Evolutionary conservation across 108 stramenopile species (phyloP).

Genomic region (Nitzschia sp.): DNA sequence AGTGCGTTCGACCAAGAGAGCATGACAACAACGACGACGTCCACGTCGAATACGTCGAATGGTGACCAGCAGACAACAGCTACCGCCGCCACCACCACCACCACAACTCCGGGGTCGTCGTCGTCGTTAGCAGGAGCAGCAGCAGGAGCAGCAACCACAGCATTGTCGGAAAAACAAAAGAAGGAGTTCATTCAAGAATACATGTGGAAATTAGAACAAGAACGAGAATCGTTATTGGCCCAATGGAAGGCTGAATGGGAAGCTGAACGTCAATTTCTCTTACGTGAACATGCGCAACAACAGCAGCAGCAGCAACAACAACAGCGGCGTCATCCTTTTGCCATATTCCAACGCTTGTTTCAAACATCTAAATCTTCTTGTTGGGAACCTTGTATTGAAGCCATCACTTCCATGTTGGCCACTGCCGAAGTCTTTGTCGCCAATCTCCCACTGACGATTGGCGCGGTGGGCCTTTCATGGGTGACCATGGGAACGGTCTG

Average conservation of each 20-base stretch:
- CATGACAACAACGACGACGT: not conserved
- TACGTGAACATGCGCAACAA: not conserved
- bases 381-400: not conserved
- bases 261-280: slow-evolving; percentile 9
- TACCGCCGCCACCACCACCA: no score
- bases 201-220: slow-evolving; percentile 15
- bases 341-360: not conserved
- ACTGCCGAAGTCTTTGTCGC: slow-evolving; percentile 39
- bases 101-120: no score
- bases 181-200: slow-evolving; percentile 4
- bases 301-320: not conserved
- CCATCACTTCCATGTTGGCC: not conserved
- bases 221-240: slow-evolving; percentile 11
- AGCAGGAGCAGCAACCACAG: no score
- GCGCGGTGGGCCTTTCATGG: slow-evolving; percentile 53
- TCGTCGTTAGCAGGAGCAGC: no score
- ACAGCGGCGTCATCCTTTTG: not conserved
- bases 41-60: no score
- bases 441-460: slow-evolving; percentile 53
- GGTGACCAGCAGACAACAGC: no score
- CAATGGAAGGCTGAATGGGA: slow-evolving; percentile 12
- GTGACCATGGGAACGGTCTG: slow-evolving; percentile 53
- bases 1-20: not conserved
- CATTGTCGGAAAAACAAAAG: slow-evolving; percentile 4
- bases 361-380: not conserved